phyloP scores from a whole-genome alignment of 257 asterid genomes.

The Nicotiana tabacum region DNA sequence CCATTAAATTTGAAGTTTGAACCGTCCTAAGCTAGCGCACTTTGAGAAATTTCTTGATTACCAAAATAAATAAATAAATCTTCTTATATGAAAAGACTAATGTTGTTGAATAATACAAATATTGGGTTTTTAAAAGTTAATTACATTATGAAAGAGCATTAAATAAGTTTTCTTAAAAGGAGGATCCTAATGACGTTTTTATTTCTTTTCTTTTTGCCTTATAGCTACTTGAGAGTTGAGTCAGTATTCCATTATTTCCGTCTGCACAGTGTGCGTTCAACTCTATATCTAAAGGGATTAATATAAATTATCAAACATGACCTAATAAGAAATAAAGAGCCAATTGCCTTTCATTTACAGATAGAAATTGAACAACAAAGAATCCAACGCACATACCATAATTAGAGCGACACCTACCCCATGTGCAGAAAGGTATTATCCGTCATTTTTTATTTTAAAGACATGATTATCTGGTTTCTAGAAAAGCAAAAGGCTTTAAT shows the following conservation, averaged over 20 bases:
- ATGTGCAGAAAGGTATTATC: neutral
- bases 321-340: neutral
- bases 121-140: too few relatives aligned
- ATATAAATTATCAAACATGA: neutral
- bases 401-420: neutral
- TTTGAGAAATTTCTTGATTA: too few relatives aligned
- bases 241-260: neutral
- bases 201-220: neutral
- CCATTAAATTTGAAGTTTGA: too few relatives aligned
- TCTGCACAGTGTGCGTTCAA: neutral
- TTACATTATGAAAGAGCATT: too few relatives aligned
- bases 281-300: neutral
- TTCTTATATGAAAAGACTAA: too few relatives aligned
- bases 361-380: neutral
- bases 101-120: too few relatives aligned
- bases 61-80: too few relatives aligned
- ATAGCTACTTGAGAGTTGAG: neutral
- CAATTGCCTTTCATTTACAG: neutral
- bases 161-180: neutral
- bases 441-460: neutral
- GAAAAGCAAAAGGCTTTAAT: neutral
- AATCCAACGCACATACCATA: slow-evolving; percentile 5
- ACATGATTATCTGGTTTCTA: neutral
- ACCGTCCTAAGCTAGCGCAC: too few relatives aligned
- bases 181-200: neutral